These are phyloP conservation scores for Debaryomycetaceae sp. DNA, from an alignment of 1,139 yeast species.

Conservation along the genomic window DNA sequence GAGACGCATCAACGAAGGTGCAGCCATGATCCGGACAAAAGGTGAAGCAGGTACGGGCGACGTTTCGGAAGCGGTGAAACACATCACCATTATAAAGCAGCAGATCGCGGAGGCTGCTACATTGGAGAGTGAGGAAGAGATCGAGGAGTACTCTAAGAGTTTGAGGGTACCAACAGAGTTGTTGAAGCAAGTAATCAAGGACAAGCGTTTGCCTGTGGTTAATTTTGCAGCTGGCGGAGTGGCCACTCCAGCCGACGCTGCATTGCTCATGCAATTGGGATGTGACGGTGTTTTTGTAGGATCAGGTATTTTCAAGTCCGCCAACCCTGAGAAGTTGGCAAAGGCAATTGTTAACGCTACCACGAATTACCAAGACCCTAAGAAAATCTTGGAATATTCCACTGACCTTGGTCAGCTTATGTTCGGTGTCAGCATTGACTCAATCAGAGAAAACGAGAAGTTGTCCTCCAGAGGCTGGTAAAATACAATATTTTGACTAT, in stretches of 20 bases:
- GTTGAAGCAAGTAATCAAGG: slow-evolving; percentile 48
- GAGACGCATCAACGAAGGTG: slow-evolving; percentile 79
- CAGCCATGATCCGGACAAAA: slow-evolving; percentile 84
- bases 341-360: slow-evolving; percentile 80
- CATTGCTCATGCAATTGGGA: slow-evolving; percentile 86
- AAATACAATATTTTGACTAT: not conserved
- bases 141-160: slow-evolving; percentile 51
- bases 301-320: slow-evolving; percentile 80
- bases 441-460: slow-evolving; percentile 46
- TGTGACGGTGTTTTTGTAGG: slow-evolving; percentile 91
- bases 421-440: slow-evolving; percentile 62
- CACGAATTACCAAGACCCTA: slow-evolving; percentile 67
- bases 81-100: slow-evolving; percentile 56
- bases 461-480: slow-evolving; percentile 55
- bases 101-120: slow-evolving; percentile 51
- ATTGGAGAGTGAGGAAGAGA: slow-evolving; percentile 41
- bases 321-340: slow-evolving; percentile 73
- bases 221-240: slow-evolving; percentile 92
- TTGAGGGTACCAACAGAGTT: slow-evolving; percentile 59
- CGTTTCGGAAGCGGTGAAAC: slow-evolving; percentile 81
- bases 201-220: slow-evolving; percentile 69
- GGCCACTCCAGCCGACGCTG: slow-evolving; percentile 89
- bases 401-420: slow-evolving; percentile 75
- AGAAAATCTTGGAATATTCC: slow-evolving; percentile 63
- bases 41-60: slow-evolving; percentile 94